Evolutionary conservation across 2,329 filamentous ascomycete species (phyloP), one percentile per base, ranked within the genome.

Genomic region (Colletotrichum cuscutae): DNA sequence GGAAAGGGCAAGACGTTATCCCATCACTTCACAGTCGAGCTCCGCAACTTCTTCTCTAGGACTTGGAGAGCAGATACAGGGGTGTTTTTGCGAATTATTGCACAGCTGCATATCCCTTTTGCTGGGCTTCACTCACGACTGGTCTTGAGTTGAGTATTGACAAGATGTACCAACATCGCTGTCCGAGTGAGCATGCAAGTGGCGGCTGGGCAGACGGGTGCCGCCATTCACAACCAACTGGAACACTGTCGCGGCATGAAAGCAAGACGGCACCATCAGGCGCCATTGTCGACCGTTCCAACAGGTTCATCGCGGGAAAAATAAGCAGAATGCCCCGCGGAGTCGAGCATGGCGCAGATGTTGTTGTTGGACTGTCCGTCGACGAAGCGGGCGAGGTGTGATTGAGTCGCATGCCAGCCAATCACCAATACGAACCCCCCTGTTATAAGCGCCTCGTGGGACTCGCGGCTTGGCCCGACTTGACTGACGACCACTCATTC

Each of bases 381-480:
- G 8, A 49, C 52, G 32, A 42, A 32, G 46, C 54, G 54, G 70
- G 66, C 46, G 70, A 72, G 54, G 68, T 75, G 74, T 75, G 74
- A 75, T 72, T 49, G 68, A 63, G 72, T 65, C 74, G 74, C 74
- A 74, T 60, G 53, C 22, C 61, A 59, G 49, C 74, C 72, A 75
- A 75, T 75, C 74, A 75, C 63, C 52, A 58, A 32, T 19, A 24
- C 13, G n/a, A 26, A n/a, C 19, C 22, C 32, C 26, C 63, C 65
- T 64, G 58, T 11, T 65, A 59, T 75, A 74, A 75, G 73, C 73
- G 73, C 73, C 54, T 30, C 42, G 56, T 62, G 32, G 57, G 60
- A 57, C 69, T 22, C 42, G 61, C 52, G 60, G 37, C 52, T 52
- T 57, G 54, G 32, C 54, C 54, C 71, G 28, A 65, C 58, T 69